Evolutionary conservation across 331 rosid genomes (phyloP).

Genomic region (Pyracantha coccinea): DNA sequence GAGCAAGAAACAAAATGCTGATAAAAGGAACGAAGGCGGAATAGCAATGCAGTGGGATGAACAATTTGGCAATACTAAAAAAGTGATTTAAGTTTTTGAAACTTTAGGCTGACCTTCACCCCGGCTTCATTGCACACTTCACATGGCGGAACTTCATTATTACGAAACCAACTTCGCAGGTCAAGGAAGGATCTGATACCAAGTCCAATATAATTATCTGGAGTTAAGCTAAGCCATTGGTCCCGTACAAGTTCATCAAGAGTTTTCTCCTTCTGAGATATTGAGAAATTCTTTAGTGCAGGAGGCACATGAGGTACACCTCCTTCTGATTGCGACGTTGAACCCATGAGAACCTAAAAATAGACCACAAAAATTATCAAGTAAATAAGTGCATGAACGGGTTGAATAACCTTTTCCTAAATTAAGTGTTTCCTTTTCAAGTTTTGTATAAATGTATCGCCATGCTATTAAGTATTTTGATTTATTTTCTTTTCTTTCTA

Average conservation of each 20-base stretch:
- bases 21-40: background rate
- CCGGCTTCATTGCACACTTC: conserved; percentile 93
- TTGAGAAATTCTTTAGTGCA: conserved; percentile 48
- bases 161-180: conserved; percentile 81
- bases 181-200: conserved; percentile 90
- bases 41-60: background rate
- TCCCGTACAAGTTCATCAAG: conserved; percentile 61
- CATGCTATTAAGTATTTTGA: too few relatives aligned
- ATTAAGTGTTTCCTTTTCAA: background rate
- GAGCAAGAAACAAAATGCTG: background rate
- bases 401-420: background rate
- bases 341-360: conserved; percentile 41
- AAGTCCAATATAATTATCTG: conserved; percentile 59
- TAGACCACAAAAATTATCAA: conserved; percentile 13
- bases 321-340: conserved; percentile 45
- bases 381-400: conserved; percentile 8
- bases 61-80: background rate
- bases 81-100: background rate
- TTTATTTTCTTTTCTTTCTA: too few relatives aligned
- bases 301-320: conserved; percentile 35
- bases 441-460: background rate
- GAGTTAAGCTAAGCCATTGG: conserved; percentile 55
- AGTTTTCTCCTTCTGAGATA: conserved; percentile 65
- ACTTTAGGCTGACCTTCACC: conserved; percentile 52
- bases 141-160: conserved; percentile 60